Percentiles rank a stretch among this genome's conserved stretches.
Conservation (phyloP, 2,329 filamentous ascomycete genomes). For the Claviceps paspali region DNA sequence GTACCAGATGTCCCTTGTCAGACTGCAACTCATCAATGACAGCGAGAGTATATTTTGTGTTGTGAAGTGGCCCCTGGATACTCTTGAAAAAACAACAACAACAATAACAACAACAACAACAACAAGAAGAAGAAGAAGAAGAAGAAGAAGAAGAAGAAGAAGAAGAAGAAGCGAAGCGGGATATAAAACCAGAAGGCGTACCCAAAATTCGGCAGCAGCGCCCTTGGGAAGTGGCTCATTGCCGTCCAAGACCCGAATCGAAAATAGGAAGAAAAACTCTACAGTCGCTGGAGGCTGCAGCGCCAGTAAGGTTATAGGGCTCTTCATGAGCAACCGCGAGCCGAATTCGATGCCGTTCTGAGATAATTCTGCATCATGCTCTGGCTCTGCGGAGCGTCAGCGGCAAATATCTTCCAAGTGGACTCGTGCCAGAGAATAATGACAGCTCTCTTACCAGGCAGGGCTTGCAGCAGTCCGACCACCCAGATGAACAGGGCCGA, state of each 20-base stretch:
- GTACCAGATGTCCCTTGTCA: no score
- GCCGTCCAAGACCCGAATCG: conserved; percentile 52
- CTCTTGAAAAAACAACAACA: no score
- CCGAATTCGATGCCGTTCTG: conserved; percentile 62
- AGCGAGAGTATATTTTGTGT: no score
- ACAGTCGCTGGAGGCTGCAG: conserved; percentile 40
- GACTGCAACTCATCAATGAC: no score
- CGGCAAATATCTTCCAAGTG: not conserved
- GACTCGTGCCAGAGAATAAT: not conserved
- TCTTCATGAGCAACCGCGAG: conserved; percentile 44
- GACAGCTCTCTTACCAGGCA: conserved; percentile 39
- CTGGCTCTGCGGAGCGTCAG: conserved; percentile 34
- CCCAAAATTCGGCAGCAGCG: conserved; percentile 63
- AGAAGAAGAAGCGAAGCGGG: not conserved
- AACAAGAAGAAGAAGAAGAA: no score
- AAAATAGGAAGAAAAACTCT: conserved; percentile 56
- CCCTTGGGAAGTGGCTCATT: conserved; percentile 63
- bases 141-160: not conserved
- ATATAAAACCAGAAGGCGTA: conserved; percentile 19
- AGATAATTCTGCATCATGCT: conserved; percentile 57
- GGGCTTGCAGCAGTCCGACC: conserved; percentile 41
- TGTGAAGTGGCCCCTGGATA: no score
- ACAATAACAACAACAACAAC: no score
- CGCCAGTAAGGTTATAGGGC: conserved; percentile 44
- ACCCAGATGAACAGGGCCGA: conserved; percentile 44